phyloP scores from a whole-genome alignment of 768 basidiomycete genomes.

The Chiua virens region DNA sequence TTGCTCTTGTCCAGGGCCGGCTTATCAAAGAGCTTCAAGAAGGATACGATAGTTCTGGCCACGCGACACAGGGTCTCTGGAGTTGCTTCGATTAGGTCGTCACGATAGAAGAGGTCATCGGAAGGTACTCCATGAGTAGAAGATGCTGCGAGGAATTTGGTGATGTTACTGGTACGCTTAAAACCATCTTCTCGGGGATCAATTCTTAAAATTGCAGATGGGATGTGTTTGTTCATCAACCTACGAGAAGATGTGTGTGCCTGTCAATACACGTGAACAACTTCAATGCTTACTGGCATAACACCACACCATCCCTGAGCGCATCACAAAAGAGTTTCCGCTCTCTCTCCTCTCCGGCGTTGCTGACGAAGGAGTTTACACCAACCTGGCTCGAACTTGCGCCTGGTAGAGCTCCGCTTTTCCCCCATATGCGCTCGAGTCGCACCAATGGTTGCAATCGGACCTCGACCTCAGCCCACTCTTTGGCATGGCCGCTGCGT shows the following conservation, averaged over 20 bases:
- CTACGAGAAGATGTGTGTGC: constrained; percentile 36
- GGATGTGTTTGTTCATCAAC: constrained; percentile 76
- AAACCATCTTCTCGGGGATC: constrained; percentile 68
- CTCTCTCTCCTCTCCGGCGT: constrained; percentile 73
- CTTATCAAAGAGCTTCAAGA: constrained; percentile 62
- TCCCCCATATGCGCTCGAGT: constrained; percentile 77
- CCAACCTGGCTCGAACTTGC: constrained; percentile 45
- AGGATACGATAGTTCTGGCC: constrained; percentile 67
- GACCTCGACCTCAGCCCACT: constrained; percentile 77
- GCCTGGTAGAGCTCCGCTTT: constrained; percentile 47
- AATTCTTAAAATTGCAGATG: constrained; percentile 57
- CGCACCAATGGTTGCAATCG: constrained; percentile 59
- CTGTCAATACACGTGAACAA: constrained; percentile 8
- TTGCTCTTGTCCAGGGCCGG: constrained; percentile 48
- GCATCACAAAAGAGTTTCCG: constrained; percentile 71
- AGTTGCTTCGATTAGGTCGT: constrained; percentile 64
- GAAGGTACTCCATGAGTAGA: constrained; percentile 61
- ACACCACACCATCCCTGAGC: constrained; percentile 78
- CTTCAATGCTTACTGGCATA: constrained; percentile 86
- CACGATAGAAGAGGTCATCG: constrained; percentile 64
- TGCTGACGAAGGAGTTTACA: constrained; percentile 37
- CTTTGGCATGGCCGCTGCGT: constrained; percentile 49
- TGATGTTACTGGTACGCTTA: constrained; percentile 66
- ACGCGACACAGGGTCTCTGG: constrained; percentile 68
- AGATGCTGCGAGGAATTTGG: constrained; percentile 77